Percentiles rank a stretch among this genome's conserved stretches.
phyloP scores from a whole-genome alignment of 2,329 filamentous ascomycete species.

The Hortaea sp. region DNA sequence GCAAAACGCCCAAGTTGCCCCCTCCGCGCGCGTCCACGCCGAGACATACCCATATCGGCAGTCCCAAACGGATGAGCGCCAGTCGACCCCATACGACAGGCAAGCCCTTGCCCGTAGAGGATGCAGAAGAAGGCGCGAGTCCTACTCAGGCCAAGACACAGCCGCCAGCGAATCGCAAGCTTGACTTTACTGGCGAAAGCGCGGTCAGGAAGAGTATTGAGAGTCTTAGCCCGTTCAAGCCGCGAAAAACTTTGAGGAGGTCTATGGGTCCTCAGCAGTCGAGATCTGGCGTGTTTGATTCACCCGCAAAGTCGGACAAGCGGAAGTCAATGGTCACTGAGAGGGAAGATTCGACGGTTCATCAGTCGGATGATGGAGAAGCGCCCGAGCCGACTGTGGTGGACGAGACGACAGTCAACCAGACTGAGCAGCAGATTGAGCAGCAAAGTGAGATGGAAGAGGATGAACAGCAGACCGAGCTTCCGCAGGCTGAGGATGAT shows the following conservation, averaged over 20 bases:
- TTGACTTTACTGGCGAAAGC: constrained; percentile 22
- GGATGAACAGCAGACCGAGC: not conserved
- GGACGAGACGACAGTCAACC: not conserved
- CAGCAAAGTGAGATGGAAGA: not conserved
- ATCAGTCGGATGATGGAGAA: not conserved
- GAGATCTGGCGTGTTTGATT: not conserved
- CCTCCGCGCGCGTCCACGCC: constrained; percentile 48
- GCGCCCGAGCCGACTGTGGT: not conserved
- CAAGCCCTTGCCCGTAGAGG: constrained; percentile 1
- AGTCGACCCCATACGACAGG: constrained; percentile 34
- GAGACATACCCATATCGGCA: constrained; percentile 51
- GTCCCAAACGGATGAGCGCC: constrained; percentile 52
- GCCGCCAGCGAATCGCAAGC: constrained; percentile 20
- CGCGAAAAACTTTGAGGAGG: constrained; percentile 17
- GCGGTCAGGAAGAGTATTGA: constrained; percentile 23
- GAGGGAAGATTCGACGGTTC: not conserved
- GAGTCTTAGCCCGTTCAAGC: constrained; percentile 23
- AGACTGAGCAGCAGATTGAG: not conserved
- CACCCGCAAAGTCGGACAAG: not conserved
- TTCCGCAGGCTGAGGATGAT: not conserved
- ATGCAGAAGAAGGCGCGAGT: not conserved
- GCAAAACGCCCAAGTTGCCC: constrained; percentile 38
- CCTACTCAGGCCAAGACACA: constrained; percentile 11
- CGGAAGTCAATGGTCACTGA: not conserved
- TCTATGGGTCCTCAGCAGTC: constrained; percentile 11